Evolutionary conservation across 345 rosid genomes (phyloP), one percentile per base, ranked within the genome.

Genomic region (Microcos paniculata): DNA sequence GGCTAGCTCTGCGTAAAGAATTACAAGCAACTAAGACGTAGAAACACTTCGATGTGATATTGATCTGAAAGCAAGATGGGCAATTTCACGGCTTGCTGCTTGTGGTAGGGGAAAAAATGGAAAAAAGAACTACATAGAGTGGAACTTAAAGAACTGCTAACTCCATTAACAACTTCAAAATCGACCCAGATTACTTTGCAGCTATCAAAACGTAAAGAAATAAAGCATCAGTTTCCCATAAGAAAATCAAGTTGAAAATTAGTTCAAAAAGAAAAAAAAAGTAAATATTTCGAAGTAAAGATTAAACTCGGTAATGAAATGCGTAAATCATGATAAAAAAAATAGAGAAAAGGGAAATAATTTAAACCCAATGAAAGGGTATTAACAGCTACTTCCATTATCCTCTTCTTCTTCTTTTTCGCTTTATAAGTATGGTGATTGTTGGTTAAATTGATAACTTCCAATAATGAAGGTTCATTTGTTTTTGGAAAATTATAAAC

Each of bases 361-460:
- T 73, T 84, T 76, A 82, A 76, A 51, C 84, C 72, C 69, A 71
- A 4, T 21, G 38, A 51, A 57, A 71, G 78, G 71, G 86, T 21
- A 75, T 73, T 81, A 81, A 74, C 72, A 53, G 83, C 84, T 51
- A 81, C 46, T 62, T 75, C 82, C 87, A 84, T 81, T 72, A 63
- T 80, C 74, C 38, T 78, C 71, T 11, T 61, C 35, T 48, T 6
- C 63, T 5, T 2, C 28, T 10, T 11, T 7, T 11, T n/a, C n/a
- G n/a, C n/a, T n/a, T n/a, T n/a, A n/a, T n/a, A n/a, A n/a, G n/a
- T n/a, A n/a, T n/a, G n/a, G n/a, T n/a, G n/a, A n/a, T n/a, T n/a
- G 24, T 57, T 2, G 26, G 13, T 0, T 2, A 13, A 5, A 26
- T 24, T 24, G 12, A 24, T 57, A 57, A 48, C 24, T 18, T 33